Conservation (phyloP, 2,329 filamentous ascomycete species). For the Zasmidium citrigriseum region DNA sequence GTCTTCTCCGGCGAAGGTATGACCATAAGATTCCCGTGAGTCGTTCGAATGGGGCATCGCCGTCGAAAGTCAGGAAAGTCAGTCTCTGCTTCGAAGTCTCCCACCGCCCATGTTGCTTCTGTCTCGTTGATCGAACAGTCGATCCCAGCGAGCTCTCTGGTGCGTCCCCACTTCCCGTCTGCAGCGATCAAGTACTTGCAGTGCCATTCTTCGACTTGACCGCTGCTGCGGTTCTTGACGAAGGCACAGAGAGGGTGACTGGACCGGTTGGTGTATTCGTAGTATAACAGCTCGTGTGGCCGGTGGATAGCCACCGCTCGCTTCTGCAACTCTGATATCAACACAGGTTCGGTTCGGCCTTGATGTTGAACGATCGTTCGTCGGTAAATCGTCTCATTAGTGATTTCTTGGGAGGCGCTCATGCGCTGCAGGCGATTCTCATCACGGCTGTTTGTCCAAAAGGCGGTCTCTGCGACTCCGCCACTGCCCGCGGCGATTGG, state of each 20-base stretch:
- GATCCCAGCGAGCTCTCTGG: neutral
- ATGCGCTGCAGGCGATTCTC: neutral
- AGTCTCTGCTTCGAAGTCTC: neutral
- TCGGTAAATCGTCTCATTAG: neutral
- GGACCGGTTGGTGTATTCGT: neutral
- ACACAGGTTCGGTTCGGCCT: neutral
- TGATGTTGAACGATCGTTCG: neutral
- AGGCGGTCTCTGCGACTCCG: neutral
- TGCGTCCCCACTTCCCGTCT: neutral
- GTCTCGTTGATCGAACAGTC: neutral
- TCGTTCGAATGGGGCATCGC: neutral
- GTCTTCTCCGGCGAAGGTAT: neutral
- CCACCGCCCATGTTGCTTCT: neutral
- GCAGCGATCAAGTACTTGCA: slow-evolving; percentile 3
- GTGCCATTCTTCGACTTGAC: neutral
- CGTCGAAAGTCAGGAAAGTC: neutral
- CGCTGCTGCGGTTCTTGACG: neutral
- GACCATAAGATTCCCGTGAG: neutral
- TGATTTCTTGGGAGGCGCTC: neutral
- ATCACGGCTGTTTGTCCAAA: neutral
- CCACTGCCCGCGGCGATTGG: neutral
- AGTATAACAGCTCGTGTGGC: neutral
- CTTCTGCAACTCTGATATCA: neutral
- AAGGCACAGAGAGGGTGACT: neutral
- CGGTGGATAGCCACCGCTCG: neutral